Evolutionary conservation across 78 protist genomes (phyloP).

Genomic region (Dictyostelium citrinum): DNA sequence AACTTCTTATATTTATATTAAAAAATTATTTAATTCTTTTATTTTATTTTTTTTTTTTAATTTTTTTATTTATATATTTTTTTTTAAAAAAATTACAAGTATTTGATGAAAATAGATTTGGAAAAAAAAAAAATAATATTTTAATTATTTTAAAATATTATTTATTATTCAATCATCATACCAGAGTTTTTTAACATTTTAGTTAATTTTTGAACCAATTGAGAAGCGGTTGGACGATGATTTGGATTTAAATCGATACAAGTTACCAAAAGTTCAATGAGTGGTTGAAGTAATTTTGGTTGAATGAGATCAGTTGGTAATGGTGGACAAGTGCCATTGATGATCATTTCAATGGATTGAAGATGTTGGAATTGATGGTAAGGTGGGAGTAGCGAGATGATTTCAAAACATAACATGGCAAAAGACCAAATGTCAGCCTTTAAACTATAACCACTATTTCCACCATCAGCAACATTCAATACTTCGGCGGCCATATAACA

Average conservation of each 20-base stretch:
- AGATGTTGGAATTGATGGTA: constrained; percentile 68
- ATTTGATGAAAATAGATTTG: too few relatives aligned
- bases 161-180: neutral
- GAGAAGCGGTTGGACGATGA: constrained; percentile 45
- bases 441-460: constrained; percentile 14
- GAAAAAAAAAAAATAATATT: too few relatives aligned
- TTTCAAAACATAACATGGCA: constrained; percentile 57
- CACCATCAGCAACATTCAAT: neutral
- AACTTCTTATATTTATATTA: too few relatives aligned
- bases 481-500: constrained; percentile 77
- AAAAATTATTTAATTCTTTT: too few relatives aligned
- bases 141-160: too few relatives aligned
- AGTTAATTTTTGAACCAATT: constrained; percentile 36
- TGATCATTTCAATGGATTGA: constrained; percentile 61
- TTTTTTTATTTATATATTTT: too few relatives aligned
- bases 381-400: constrained; percentile 46
- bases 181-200: constrained; percentile 35
- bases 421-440: constrained; percentile 79
- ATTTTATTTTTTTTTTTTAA: too few relatives aligned
- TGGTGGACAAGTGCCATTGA: constrained; percentile 69
- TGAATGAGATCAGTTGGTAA: neutral
- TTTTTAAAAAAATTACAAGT: too few relatives aligned
- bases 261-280: constrained; percentile 16
- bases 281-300: constrained; percentile 13
- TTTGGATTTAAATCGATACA: constrained; percentile 57